Evolutionary conservation across 306 rosid genomes (phyloP), one percentile per base, ranked within the genome.

Genomic region (Acacia melanoxylon): DNA sequence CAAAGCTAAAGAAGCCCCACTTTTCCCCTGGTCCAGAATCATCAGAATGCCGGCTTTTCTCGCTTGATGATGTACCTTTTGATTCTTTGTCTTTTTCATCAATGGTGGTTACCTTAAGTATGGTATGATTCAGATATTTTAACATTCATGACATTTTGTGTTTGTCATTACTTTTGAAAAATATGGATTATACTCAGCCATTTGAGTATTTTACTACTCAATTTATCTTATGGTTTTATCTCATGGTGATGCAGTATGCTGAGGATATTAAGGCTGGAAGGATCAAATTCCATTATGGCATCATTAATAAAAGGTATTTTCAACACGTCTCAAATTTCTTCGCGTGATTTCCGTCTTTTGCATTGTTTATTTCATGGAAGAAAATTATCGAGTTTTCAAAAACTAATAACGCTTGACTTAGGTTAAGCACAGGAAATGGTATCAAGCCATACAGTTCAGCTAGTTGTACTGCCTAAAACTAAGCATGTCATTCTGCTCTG

Each of bases 1-100:
- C 96, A 45, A 93, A 87, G 91, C 82, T 95, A 91, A 93, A 92
- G 91, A 87, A 87, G 63, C 92, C 91, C 74, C 90, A 91, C 81
- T 95, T 93, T 86, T 91, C 97, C 81, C 99, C 99, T 3, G 99
- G 99, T 85, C 97, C 96, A 15, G 99, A 95, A 83, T 95, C 99
- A 22, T 87, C 93, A 63, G 99, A 94, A 74, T 93, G 96, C 83
- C 84, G 69, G 81, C 93, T 95, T 79, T 95, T 95, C 82, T 72
- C 96, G 10, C 88, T 90, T 66, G 97, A 93, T 75, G 94, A 92
- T 77, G 86, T 95, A 85, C 98, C 99, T 82, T 89, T 89, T 80
- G 80, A 91, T 86, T 90, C 98, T 83, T 89, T 95, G 62, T 89
- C 99, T 72, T 95, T 95, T 87, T 93, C 98, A 33, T 95, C 97